Percentiles rank a stretch among this genome's conserved stretches.
Conservation (phyloP, 495 filamentous ascomycete genomes). For the Hypoxylon intermedium region DNA sequence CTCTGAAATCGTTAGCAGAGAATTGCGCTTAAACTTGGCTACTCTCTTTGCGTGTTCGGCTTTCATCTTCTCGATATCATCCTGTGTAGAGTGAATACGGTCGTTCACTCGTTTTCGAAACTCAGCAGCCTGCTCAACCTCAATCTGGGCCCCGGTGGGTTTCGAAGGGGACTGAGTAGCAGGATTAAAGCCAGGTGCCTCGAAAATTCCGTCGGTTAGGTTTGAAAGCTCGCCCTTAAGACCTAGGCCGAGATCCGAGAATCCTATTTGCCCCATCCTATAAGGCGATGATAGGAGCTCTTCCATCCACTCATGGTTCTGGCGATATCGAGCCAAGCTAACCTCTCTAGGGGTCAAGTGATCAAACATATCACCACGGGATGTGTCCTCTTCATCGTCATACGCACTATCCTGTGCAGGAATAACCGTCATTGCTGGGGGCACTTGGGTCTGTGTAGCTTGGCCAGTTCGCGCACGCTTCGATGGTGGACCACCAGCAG, state of each 20-base stretch:
- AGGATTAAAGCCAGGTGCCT: slow-evolving; percentile 65
- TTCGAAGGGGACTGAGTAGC: slow-evolving; percentile 55
- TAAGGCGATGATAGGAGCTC: slow-evolving; percentile 93
- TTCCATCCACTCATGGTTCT: slow-evolving; percentile 99
- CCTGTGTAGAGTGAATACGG: slow-evolving; percentile 68
- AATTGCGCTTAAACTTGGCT: slow-evolving; percentile 73
- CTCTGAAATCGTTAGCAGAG: slow-evolving; percentile 69
- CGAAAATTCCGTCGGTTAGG: slow-evolving; percentile 79
- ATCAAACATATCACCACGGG: slow-evolving; percentile 85
- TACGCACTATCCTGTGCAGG: slow-evolving; percentile 60
- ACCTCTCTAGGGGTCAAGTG: slow-evolving; percentile 86
- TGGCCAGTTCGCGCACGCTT: slow-evolving; percentile 52
- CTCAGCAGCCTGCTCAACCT: slow-evolving; percentile 71
- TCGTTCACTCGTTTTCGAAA: slow-evolving; percentile 76
- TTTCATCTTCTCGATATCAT: slow-evolving; percentile 84
- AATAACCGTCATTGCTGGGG: slow-evolving; percentile 38
- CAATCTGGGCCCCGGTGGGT: slow-evolving; percentile 66
- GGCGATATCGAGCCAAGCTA: slow-evolving; percentile 80
- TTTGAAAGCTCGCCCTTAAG: slow-evolving; percentile 82
- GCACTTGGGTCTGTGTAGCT: slow-evolving; percentile 36
- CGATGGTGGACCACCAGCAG: slow-evolving; percentile 51
- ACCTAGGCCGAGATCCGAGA: slow-evolving; percentile 85
- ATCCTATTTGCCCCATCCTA: slow-evolving; percentile 79
- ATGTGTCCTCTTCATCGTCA: slow-evolving; percentile 89
- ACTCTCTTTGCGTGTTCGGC: slow-evolving; percentile 75